These are phyloP conservation scores for Rhododendron ovatum DNA, from an alignment of 148 eudicot species.

Conservation along the genomic window DNA sequence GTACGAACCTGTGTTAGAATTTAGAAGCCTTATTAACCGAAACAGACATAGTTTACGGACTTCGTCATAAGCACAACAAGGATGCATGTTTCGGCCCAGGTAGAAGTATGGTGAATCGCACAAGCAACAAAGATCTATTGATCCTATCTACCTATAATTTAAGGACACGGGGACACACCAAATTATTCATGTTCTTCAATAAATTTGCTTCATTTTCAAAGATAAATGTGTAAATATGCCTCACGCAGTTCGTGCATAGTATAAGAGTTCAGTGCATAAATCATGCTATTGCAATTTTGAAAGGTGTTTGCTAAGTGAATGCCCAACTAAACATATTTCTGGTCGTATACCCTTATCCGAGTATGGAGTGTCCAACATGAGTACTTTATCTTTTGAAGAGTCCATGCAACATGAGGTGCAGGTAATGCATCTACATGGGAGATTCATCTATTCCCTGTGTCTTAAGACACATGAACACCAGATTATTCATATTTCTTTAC, in stretches of 20 bases:
- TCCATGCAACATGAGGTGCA: neutral
- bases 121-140: neutral
- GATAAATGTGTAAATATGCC: neutral
- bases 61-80: neutral
- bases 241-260: neutral
- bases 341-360: neutral
- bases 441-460: neutral
- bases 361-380: neutral
- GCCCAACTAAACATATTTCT: neutral
- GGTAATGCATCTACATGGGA: neutral
- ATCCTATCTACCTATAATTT: neutral
- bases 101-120: neutral
- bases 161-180: neutral
- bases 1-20: slow-evolving; percentile 63
- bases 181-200: neutral
- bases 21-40: neutral
- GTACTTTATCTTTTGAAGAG: neutral
- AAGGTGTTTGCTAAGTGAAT: neutral
- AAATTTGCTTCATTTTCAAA: neutral
- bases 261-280: neutral
- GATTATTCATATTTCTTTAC: neutral
- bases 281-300: neutral
- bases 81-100: neutral
- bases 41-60: neutral
- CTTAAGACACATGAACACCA: neutral